phyloP scores from a whole-genome alignment of 2,329 filamentous ascomycete species.

The Aspergillus texensis region DNA sequence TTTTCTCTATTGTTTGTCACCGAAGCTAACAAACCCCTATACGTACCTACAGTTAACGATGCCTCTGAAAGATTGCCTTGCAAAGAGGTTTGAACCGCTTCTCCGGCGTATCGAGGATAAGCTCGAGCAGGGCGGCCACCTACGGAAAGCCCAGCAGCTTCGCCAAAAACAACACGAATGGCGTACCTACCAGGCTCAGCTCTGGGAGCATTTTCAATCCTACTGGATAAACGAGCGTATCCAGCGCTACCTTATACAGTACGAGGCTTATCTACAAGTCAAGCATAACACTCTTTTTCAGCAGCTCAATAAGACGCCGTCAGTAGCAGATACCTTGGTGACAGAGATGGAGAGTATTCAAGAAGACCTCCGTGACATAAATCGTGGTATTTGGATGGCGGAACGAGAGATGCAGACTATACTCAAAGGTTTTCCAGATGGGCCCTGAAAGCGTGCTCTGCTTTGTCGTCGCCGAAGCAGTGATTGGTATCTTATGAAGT shows the following conservation, averaged over 20 bases:
- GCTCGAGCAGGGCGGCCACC: not conserved
- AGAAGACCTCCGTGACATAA: no score
- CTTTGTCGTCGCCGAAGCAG: not conserved
- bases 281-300: not conserved
- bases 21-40: no score
- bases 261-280: fast-evolving
- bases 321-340: not conserved
- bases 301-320: fast-evolving
- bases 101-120: not conserved
- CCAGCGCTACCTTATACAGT: fast-evolving
- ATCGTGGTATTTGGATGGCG: no score
- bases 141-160: not conserved
- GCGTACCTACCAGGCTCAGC: not conserved
- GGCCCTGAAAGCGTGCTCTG: not conserved
- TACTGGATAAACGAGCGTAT: fast-evolving
- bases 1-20: not conserved
- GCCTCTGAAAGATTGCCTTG: not conserved
- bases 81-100: not conserved
- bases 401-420: not conserved
- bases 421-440: not conserved
- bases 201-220: not conserved
- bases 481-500: not conserved
- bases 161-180: no score
- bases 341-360: not conserved
- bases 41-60: not conserved